phyloP scores from a whole-genome alignment of 441 rosid genomes.

The Corymbia citriodora region DNA sequence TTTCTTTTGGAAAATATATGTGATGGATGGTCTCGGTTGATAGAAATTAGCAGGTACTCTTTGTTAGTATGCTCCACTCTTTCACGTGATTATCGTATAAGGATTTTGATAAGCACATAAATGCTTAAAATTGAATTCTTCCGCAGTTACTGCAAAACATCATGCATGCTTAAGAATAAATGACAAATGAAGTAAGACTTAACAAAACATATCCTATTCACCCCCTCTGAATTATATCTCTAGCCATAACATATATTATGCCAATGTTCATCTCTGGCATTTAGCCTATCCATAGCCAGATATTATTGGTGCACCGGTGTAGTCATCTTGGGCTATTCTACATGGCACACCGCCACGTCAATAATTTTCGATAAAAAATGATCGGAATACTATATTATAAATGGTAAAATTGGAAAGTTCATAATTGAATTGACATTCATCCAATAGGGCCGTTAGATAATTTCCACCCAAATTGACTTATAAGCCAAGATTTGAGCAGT shows the following conservation, averaged over 20 bases:
- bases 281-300: background rate
- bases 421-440: no score
- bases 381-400: no score
- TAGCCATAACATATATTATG: no score
- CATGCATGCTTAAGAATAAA: background rate
- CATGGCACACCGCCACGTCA: no score
- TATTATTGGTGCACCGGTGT: no score
- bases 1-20: background rate
- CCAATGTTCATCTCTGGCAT: background rate
- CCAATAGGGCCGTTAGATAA: no score
- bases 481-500: background rate
- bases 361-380: no score
- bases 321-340: no score
- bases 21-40: background rate
- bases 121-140: background rate
- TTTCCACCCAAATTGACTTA: background rate
- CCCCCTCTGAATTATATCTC: no score
- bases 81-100: background rate
- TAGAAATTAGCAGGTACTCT: background rate
- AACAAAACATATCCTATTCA: background rate
- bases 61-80: background rate
- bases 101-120: background rate
- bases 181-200: background rate
- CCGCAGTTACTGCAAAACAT: background rate
- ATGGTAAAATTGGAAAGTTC: no score